Evolutionary conservation across 1,139 yeast species (phyloP).

Genomic region (Debaryomyces singareniensis): DNA sequence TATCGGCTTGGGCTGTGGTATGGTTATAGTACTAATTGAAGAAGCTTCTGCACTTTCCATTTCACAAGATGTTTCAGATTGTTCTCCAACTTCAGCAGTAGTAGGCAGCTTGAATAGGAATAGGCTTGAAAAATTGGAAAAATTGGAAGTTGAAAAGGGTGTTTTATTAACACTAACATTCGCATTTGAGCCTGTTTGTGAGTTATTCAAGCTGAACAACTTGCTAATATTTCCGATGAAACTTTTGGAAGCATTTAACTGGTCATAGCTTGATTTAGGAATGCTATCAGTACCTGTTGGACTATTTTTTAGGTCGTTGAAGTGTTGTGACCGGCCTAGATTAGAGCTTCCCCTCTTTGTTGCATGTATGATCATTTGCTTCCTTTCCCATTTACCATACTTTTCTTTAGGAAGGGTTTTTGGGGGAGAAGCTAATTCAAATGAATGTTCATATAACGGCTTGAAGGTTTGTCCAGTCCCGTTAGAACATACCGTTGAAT

Average conservation of each 20-base stretch:
- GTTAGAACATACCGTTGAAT: background rate
- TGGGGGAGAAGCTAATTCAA: slow-evolving; percentile 10
- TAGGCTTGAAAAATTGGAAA: too few relatives aligned
- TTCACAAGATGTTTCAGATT: too few relatives aligned
- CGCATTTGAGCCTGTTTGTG: slow-evolving; percentile 1
- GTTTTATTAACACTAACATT: slow-evolving; percentile 1
- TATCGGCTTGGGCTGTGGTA: too few relatives aligned
- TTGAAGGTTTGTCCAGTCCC: slow-evolving; percentile 3
- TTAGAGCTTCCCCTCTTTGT: slow-evolving; percentile 6
- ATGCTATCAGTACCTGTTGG: slow-evolving; percentile 7
- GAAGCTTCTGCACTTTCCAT: too few relatives aligned
- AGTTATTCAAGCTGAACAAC: slow-evolving; percentile 2
- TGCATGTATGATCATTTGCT: slow-evolving; percentile 14
- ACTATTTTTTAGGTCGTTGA: slow-evolving; percentile 12
- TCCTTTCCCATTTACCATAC: slow-evolving; percentile 17
- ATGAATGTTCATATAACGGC: slow-evolving; percentile 9
- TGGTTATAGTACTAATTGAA: too few relatives aligned
- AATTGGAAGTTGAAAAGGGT: slow-evolving; percentile 1
- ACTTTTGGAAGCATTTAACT: slow-evolving; percentile 2
- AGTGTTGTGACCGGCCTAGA: slow-evolving; percentile 2
- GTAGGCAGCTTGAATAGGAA: too few relatives aligned
- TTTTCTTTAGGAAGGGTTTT: slow-evolving; percentile 8
- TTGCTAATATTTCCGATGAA: slow-evolving; percentile 4
- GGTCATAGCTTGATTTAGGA: slow-evolving; percentile 3
- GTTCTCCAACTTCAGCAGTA: too few relatives aligned